Evolutionary conservation across 2,329 filamentous ascomycete species (phyloP).

Genomic region (Dothiorella sarmentorum): DNA sequence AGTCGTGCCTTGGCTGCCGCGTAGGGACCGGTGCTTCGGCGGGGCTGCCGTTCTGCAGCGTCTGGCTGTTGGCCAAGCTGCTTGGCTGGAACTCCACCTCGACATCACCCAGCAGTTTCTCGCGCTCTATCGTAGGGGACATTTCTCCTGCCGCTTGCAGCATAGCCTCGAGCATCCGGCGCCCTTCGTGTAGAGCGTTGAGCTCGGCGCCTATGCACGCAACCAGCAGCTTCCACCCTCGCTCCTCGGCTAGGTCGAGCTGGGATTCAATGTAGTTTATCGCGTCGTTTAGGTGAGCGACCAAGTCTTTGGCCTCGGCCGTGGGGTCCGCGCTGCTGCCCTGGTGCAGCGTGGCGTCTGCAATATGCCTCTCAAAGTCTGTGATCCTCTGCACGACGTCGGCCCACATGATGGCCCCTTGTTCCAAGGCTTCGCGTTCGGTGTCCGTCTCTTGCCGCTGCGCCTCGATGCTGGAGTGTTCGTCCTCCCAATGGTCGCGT

Average conservation of each 20-base stretch:
- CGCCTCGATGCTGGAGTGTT: constrained; percentile 55
- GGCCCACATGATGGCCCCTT: constrained; percentile 66
- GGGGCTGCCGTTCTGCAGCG: constrained; percentile 12
- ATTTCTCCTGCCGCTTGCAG: constrained; percentile 26
- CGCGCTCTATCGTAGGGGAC: constrained; percentile 20
- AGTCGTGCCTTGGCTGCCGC: constrained; percentile 21
- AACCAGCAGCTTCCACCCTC: constrained; percentile 70
- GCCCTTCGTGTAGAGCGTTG: constrained; percentile 62
- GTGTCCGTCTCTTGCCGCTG: constrained; percentile 56
- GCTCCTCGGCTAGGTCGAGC: constrained; percentile 55
- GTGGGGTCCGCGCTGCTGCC: constrained; percentile 27
- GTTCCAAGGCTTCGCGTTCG: constrained; percentile 63
- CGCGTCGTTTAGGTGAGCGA: constrained; percentile 56
- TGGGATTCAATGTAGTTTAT: constrained; percentile 55
- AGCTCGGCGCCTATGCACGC: constrained; percentile 73
- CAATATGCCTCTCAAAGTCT: constrained; percentile 63
- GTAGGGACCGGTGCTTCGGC: constrained; percentile 3
- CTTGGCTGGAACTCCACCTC: constrained; percentile 16
- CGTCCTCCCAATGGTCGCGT: constrained; percentile 65
- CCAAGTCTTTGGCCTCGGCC: constrained; percentile 31
- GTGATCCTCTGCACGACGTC: constrained; percentile 58
- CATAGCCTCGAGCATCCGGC: constrained; percentile 49
- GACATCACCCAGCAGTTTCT: constrained; percentile 14
- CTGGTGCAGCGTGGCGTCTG: constrained; percentile 49
- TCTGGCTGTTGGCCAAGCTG: constrained; percentile 16